Conservation (phyloP, 768 basidiomycete species). For the Pleurotus cornucopiae region DNA sequence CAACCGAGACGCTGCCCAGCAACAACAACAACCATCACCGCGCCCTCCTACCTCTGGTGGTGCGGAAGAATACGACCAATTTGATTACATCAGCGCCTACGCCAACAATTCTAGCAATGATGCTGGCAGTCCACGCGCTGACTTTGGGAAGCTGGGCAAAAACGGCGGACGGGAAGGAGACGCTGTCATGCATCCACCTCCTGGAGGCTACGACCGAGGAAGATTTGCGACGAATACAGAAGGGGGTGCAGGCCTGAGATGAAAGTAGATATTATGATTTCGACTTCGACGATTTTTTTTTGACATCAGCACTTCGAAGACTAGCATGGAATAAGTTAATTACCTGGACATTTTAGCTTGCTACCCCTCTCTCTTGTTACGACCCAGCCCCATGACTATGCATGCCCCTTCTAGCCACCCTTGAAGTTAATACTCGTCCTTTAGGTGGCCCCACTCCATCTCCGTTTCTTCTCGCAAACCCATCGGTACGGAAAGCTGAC, state of each 20-base stretch:
- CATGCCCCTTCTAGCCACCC: too few species aligned
- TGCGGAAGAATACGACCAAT: slow-evolving; percentile 40
- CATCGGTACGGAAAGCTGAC: too few species aligned
- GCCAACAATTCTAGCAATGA: slow-evolving; percentile 20
- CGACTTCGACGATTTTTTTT: too few species aligned
- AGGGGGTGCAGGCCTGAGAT: slow-evolving; percentile 10
- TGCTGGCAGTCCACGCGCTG: slow-evolving; percentile 8
- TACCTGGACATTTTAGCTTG: too few species aligned
- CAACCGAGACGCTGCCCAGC: slow-evolving; percentile 9
- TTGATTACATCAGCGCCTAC: slow-evolving; percentile 61
- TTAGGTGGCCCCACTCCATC: too few species aligned
- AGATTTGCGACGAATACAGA: slow-evolving; percentile 47
- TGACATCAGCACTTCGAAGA: too few species aligned
- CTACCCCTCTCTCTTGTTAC: too few species aligned
- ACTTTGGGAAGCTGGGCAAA: slow-evolving; percentile 6
- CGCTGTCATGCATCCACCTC: slow-evolving; percentile 7
- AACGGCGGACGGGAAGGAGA: slow-evolving; percentile 13
- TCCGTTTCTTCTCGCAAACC: too few species aligned
- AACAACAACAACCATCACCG: slow-evolving; percentile 16
- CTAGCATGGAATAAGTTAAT: too few species aligned
- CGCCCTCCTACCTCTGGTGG: slow-evolving; percentile 11
- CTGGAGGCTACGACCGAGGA: slow-evolving; percentile 36
- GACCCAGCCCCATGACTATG: too few species aligned
- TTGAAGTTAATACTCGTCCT: too few species aligned
- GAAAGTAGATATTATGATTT: background rate